Base-by-base conservation (phyloP, 2,329 filamentous ascomycete species). In the Hyphodiscus sp. region DNA sequence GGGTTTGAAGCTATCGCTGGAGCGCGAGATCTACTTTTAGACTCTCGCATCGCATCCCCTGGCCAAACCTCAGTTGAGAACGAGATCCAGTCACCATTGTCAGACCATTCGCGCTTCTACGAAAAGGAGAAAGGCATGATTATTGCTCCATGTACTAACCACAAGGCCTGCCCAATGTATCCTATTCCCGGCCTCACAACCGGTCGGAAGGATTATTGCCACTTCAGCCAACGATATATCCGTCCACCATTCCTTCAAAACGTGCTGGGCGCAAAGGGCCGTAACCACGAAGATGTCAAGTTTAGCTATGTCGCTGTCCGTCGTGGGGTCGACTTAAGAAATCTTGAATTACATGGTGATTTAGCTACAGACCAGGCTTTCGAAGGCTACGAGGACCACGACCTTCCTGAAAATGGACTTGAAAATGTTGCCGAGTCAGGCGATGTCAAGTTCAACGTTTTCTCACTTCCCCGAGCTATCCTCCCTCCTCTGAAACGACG, bases 1-100 rank as follows among this genome's bases (percentile, higher is more conserved):
- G 94, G 94, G 0, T 99, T 99, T 61, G 94, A 97, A 68, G 88
- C 89, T 15, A 82, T 99, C 42, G 92, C 90, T 11, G 87, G 87
- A 47, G 91, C 91, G 6, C 84, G 94, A 48, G 80, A 91, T 43
- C 82, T 88, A 55, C 74, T 99, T 0, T 76, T 97, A 0, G 81
- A 87, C 56, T 82, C 86, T 45, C 85, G 89, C 67, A 86, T 96
- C 52, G 72, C 83, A 13, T 82, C 82, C 15, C 84, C 85, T 0
- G 75, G 73, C 2, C 73, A 75, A 13, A 71, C 72, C 10, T 64
- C 69, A 11, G 70, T 75, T 30, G 71, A 69, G 49, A 68, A 61
- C 26, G 57, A 67, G 20, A 58, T 63, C 10, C 59, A 67, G 33
- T 60, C 58, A 1, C 43, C 58, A n/a, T 58, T 47, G 23, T 57